phyloP scores from a whole-genome alignment of 495 filamentous ascomycete species.

The Xylaria venustula region DNA sequence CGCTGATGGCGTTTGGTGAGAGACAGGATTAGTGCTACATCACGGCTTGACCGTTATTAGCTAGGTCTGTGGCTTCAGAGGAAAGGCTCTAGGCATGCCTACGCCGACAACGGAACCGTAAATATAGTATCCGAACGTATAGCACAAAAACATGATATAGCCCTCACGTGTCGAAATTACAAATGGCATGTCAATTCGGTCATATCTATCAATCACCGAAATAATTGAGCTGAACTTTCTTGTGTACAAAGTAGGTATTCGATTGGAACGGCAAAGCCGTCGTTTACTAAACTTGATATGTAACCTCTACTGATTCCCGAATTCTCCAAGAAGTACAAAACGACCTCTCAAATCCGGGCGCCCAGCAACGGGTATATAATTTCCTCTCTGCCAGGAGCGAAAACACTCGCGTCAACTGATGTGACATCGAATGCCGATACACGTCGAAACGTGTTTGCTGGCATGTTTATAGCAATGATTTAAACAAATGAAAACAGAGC shows the following conservation, averaged over 20 bases:
- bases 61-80: not conserved
- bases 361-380: constrained; percentile 46
- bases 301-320: constrained; percentile 53
- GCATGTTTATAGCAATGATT: constrained; percentile 12
- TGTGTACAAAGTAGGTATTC: too few relatives aligned
- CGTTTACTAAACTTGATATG: constrained; percentile 29
- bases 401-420: constrained; percentile 39
- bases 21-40: too few relatives aligned
- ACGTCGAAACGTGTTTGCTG: constrained; percentile 33
- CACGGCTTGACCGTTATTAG: not conserved
- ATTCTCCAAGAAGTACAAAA: constrained; percentile 44
- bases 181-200: too few relatives aligned
- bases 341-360: constrained; percentile 47
- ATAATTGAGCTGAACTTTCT: too few relatives aligned
- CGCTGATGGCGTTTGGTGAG: too few relatives aligned
- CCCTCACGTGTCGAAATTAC: constrained; percentile 1
- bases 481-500: not conserved
- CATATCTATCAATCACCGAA: too few relatives aligned
- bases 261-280: constrained; percentile 1
- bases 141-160: not conserved
- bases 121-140: not conserved
- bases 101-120: not conserved
- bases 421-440: constrained; percentile 36
- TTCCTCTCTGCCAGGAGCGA: constrained; percentile 43
- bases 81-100: not conserved